These are phyloP conservation scores for Talaromyces islandicus DNA, from an alignment of 2,329 filamentous ascomycete genomes.

Conservation along the genomic window DNA sequence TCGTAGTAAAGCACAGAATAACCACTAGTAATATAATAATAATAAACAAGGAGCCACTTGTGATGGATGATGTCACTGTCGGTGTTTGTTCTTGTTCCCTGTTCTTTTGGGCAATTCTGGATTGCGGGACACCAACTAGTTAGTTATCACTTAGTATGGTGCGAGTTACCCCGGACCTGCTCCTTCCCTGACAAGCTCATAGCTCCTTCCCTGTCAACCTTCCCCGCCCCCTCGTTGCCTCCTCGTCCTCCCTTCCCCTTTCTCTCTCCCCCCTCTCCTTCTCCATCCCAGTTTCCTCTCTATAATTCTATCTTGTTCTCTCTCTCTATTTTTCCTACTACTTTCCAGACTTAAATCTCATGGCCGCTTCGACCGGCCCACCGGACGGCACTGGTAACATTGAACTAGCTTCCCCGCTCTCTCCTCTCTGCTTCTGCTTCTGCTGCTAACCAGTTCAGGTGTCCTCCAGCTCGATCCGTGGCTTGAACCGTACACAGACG, in stretches of 20 bases:
- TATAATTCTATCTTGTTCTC: not conserved
- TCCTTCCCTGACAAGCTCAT: not conserved
- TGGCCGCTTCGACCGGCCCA: constrained; percentile 8
- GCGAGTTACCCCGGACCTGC: not conserved
- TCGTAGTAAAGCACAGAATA: not conserved
- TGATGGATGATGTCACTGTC: too few species aligned
- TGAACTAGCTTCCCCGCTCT: not conserved
- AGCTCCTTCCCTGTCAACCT: not conserved
- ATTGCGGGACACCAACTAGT: not conserved
- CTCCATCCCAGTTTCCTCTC: not conserved
- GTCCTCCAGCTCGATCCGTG: constrained; percentile 84
- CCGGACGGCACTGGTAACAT: constrained; percentile 11
- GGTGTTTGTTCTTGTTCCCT: too few species aligned
- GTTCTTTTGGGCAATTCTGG: not conserved
- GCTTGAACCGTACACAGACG: constrained; percentile 76
- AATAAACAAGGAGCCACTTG: not conserved
- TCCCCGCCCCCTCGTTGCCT: not conserved
- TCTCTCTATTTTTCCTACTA: too few species aligned
- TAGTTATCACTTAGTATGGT: not conserved
- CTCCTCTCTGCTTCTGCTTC: not conserved
- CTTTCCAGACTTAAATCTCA: too few species aligned
- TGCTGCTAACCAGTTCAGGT: constrained; percentile 46
- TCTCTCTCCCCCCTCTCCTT: not conserved
- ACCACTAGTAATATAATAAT: too few species aligned
- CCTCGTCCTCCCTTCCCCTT: not conserved